These are phyloP conservation scores for Trifolium subterraneum DNA, from an alignment of 306 rosid genomes.

Conservation along the genomic window DNA sequence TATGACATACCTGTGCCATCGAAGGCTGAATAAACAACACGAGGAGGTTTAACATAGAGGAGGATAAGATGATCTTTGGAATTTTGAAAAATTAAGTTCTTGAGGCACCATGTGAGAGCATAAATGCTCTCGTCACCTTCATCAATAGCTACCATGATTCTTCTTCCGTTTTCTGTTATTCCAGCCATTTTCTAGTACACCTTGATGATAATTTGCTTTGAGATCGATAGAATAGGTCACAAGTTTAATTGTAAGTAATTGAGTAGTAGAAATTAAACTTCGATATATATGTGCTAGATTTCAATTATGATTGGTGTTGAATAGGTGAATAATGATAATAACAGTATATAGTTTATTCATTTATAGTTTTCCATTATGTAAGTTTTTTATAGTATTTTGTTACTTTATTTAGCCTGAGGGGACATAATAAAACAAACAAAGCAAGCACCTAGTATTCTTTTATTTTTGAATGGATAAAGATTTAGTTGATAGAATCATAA, in stretches of 20 bases:
- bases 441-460: background rate
- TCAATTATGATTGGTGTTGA: background rate
- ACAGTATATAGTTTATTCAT: background rate
- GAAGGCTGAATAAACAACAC: constrained; percentile 51
- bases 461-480: background rate
- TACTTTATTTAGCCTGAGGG: background rate
- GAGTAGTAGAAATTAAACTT: background rate
- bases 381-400: background rate
- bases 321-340: background rate
- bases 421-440: background rate
- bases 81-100: constrained; percentile 56
- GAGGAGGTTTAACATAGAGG: constrained; percentile 70
- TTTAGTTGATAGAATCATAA: background rate
- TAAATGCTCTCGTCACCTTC: constrained; percentile 87
- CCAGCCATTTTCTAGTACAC: constrained; percentile 49
- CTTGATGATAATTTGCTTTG: too few species aligned
- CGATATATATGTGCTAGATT: background rate
- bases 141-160: constrained; percentile 84
- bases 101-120: constrained; percentile 84
- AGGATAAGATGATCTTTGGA: constrained; percentile 71
- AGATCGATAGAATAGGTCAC: too few species aligned
- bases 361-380: background rate
- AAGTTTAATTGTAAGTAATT: background rate
- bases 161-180: constrained; percentile 50
- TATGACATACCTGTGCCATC: constrained; percentile 74